These are phyloP conservation scores for Colletotrichum australisinense DNA, from an alignment of 2,329 filamentous ascomycete species.

Conservation along the genomic window DNA sequence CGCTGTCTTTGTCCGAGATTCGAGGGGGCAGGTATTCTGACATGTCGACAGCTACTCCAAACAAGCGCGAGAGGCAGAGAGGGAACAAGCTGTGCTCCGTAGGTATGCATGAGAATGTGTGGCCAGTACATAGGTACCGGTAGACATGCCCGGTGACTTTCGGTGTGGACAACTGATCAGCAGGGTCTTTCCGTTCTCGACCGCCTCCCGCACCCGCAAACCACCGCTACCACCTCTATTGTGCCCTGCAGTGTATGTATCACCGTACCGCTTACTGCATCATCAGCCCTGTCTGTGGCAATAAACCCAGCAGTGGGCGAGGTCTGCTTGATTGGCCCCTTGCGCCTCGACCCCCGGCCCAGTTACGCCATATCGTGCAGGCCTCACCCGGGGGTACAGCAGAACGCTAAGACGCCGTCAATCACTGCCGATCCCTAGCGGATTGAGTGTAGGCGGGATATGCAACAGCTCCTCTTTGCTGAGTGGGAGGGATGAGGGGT, in stretches of 20 bases:
- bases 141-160: conserved; percentile 32
- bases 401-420: conserved; percentile 32
- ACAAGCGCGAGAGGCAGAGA: not conserved
- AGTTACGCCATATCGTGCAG: conserved; percentile 36
- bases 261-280: conserved; percentile 31
- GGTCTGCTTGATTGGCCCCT: not conserved
- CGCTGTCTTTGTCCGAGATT: not conserved
- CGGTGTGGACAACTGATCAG: conserved; percentile 33
- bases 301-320: not conserved
- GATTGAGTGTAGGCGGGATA: conserved; percentile 17
- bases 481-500: conserved; percentile 13
- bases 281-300: conserved; percentile 35
- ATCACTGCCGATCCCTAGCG: conserved; percentile 36
- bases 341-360: conserved; percentile 16
- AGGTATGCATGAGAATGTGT: not conserved
- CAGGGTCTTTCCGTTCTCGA: conserved; percentile 38
- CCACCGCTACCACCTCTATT: not conserved
- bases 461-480: conserved; percentile 21
- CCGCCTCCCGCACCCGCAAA: not conserved
- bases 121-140: conserved; percentile 23
- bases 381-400: conserved; percentile 3
- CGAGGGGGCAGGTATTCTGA: not conserved
- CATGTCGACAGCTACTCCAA: not conserved
- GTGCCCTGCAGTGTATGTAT: conserved; percentile 16
- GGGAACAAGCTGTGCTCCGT: not conserved